These are phyloP conservation scores for Ophiostoma tasmaniense DNA, from an alignment of 2,329 filamentous ascomycete genomes.

Conservation along the genomic window DNA sequence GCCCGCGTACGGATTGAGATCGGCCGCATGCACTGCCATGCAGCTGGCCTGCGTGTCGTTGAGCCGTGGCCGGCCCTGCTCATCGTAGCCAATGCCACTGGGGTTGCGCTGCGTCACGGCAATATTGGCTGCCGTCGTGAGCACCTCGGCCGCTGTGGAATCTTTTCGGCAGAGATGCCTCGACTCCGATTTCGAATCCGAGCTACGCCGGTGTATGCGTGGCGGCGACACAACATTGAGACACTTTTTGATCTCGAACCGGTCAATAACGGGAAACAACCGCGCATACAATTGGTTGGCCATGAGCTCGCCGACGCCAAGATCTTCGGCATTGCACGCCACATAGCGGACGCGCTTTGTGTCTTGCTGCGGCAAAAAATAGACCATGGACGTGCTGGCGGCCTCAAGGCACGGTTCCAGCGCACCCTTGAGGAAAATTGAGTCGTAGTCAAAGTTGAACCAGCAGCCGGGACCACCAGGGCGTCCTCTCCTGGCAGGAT, in stretches of 20 bases:
- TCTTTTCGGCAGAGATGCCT: background rate
- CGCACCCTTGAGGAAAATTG: constrained; percentile 40
- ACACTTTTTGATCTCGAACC: constrained; percentile 31
- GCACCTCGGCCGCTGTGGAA: background rate
- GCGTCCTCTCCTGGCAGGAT: background rate
- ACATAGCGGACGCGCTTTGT: constrained; percentile 36
- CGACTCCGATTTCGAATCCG: background rate
- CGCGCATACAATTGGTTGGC: constrained; percentile 39
- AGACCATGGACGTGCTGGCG: constrained; percentile 41
- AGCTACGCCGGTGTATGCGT: background rate
- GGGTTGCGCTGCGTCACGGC: background rate
- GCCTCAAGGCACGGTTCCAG: constrained; percentile 40
- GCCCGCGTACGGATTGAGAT: constrained; percentile 9
- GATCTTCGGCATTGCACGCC: constrained; percentile 36
- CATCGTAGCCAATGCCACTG: background rate
- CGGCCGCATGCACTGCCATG: constrained; percentile 15
- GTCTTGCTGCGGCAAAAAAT: constrained; percentile 38
- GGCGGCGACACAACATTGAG: constrained; percentile 30
- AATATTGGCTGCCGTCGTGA: constrained; percentile 1
- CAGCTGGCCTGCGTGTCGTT: constrained; percentile 6
- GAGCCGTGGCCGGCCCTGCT: background rate
- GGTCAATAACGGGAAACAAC: constrained; percentile 41
- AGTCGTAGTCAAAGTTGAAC: constrained; percentile 41
- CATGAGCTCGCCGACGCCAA: constrained; percentile 35
- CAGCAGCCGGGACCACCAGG: constrained; percentile 24